Conservation (phyloP, 768 basidiomycete species). For the Leccinum sublutescens region DNA sequence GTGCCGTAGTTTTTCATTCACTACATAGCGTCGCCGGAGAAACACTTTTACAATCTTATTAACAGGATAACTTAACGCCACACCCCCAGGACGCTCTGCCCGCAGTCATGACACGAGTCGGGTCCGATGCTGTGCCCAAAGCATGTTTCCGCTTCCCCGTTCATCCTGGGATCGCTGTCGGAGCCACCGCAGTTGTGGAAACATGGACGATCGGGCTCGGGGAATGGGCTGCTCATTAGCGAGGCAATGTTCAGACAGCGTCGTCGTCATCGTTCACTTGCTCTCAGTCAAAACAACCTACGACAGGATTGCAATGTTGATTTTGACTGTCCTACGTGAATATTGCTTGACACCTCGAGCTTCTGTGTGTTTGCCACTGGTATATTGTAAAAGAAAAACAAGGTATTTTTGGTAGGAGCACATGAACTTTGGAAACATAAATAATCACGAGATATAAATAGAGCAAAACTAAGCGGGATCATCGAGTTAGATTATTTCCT, state of each 20-base stretch:
- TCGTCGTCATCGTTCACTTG: background rate
- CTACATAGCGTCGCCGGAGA: background rate
- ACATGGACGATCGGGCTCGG: constrained; percentile 3
- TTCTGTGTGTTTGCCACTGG: background rate
- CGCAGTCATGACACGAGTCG: constrained; percentile 17
- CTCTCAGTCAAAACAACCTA: background rate
- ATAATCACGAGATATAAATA: background rate
- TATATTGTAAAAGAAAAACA: background rate
- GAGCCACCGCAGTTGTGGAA: constrained; percentile 6
- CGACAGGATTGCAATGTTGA: background rate
- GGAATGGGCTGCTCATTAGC: background rate
- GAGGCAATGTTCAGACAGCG: constrained; percentile 5
- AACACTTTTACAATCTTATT: background rate
- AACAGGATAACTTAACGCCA: background rate
- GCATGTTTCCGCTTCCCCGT: constrained; percentile 8
- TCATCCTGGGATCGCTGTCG: constrained; percentile 6
- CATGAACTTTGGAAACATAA: background rate
- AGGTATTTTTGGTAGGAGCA: background rate
- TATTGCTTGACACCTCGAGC: background rate
- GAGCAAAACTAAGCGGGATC: background rate
- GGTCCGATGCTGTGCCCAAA: constrained; percentile 8
- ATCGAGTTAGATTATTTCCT: constrained; percentile 6
- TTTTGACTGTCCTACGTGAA: background rate
- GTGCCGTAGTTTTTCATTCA: constrained; percentile 16
- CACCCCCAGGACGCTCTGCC: background rate